phyloP scores from a whole-genome alignment of 2,329 filamentous ascomycete genomes.

The Anthostomella pinea region DNA sequence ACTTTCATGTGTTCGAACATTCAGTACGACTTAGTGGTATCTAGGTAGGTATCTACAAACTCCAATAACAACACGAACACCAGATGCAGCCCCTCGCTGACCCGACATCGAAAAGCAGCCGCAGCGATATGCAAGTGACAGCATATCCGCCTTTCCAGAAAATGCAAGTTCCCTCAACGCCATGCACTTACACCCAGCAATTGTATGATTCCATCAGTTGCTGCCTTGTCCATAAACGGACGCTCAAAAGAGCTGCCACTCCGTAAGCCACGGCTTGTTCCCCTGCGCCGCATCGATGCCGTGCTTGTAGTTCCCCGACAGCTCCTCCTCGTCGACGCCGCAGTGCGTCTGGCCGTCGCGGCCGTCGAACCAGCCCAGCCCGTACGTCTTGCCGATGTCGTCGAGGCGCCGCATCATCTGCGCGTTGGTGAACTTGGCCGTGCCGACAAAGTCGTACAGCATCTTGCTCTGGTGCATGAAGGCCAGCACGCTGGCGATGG shows the following conservation, averaged over 20 bases:
- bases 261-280: slow-evolving; percentile 50
- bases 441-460: slow-evolving; percentile 72
- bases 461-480: slow-evolving; percentile 81
- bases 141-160: too few species aligned
- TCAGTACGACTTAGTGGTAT: too few species aligned
- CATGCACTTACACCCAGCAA: slow-evolving; percentile 3
- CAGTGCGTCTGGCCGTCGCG: slow-evolving; percentile 72
- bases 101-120: too few species aligned
- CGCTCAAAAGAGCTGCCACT: slow-evolving; percentile 37
- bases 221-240: too few species aligned
- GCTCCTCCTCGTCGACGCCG: slow-evolving; percentile 74
- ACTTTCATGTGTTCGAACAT: too few species aligned
- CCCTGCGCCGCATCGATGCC: slow-evolving; percentile 50
- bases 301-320: slow-evolving; percentile 64
- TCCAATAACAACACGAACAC: too few species aligned
- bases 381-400: slow-evolving; percentile 64
- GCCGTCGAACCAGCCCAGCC: slow-evolving; percentile 73
- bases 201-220: slow-evolving; percentile 12
- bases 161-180: slow-evolving; percentile 5
- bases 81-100: too few species aligned
- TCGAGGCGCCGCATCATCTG: slow-evolving; percentile 62
- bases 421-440: slow-evolving; percentile 57
- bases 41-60: too few species aligned
- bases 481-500: slow-evolving; percentile 71
- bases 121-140: too few species aligned